A percentile compares a stretch with the other conserved stretches of the same genome.
Conservation (phyloP, 495 filamentous ascomycete genomes). For the Achaetomiella virescens region DNA sequence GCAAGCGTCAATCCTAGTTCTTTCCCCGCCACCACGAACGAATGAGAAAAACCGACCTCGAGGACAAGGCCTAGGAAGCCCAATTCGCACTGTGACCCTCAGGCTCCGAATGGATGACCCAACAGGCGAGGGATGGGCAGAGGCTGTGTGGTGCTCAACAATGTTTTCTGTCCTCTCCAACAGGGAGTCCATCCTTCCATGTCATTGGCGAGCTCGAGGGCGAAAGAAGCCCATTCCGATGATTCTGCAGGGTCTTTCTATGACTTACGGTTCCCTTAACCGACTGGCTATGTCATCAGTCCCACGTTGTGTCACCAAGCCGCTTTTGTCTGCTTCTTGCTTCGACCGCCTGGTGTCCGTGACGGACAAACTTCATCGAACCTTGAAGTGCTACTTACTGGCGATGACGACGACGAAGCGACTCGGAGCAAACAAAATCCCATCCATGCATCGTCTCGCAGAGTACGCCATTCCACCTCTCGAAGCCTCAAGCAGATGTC, state of each 20-base stretch:
- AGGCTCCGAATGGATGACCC: no score
- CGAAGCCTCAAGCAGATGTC: no score
- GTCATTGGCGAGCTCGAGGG: background rate
- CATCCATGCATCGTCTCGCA: no score
- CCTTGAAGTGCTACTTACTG: no score
- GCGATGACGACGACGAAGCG: no score
- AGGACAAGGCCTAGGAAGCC: background rate
- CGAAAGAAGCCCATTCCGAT: background rate
- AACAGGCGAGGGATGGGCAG: no score
- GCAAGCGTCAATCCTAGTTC: background rate
- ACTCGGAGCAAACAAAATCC: no score
- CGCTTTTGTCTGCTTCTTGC: background rate
- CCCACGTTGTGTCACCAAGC: background rate
- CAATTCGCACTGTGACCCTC: background rate
- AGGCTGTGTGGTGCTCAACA: no score
- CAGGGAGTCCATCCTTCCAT: background rate
- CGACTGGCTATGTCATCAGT: background rate
- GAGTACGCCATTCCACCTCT: no score
- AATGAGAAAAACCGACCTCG: background rate
- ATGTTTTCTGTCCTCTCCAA: background rate
- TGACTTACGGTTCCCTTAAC: background rate
- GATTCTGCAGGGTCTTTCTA: background rate
- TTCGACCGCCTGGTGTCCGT: background rate
- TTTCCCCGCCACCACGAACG: constrained; percentile 4
- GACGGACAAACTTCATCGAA: no score